Base-by-base conservation (phyloP, 805 yeast genomes). In the Ogataea parapolymorpha region DNA sequence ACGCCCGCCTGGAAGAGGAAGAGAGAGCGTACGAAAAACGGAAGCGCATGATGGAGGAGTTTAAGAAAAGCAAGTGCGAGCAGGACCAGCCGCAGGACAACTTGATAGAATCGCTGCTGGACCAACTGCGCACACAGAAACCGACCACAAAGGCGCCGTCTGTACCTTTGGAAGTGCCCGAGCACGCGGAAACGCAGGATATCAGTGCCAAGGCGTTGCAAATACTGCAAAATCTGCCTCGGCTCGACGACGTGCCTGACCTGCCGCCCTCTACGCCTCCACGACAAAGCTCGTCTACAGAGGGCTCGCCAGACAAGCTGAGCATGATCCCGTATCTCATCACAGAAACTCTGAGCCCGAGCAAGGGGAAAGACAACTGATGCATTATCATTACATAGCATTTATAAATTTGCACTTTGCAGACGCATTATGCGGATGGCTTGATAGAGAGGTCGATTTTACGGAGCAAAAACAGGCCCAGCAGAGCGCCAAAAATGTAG, bases 1-100 rank as follows among this genome's bases (percentile, higher is more conserved):
- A 85, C 53, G 58, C 79, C 15, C 75, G 76, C 44, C 68, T 74
- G 25, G 95, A 85, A 58, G 90, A 82, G 52, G 85, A 82, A 50
- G 71, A 77, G 31, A 68, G 79, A 35, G 67, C 82, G 4, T 81
- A 79, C 51, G 82, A 81, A 51, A 80, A 75, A 48, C 65, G 90
- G 41, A 79, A 80, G 67, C 73, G 67, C 50, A 55, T 78, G 48
- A 59, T 82, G 32, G 82, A 77, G 30, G 53, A 54, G 2, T 53
- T 49, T 42, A 49, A 49, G 32, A 55, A 61, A 6, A 47, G 49
- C 20, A 49, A 47, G 35, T 14, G 11, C 29, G 14, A 28, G 33
- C 30, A 41, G 34, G 24, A 36, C 7, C 9, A 34, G 27, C 18
- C 34, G 12, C 22, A 22, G 15, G 39, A 37, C 15, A 29, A 50